phyloP scores from a whole-genome alignment of 2,329 filamentous ascomycete genomes.

The Alternaria brassicicola region DNA sequence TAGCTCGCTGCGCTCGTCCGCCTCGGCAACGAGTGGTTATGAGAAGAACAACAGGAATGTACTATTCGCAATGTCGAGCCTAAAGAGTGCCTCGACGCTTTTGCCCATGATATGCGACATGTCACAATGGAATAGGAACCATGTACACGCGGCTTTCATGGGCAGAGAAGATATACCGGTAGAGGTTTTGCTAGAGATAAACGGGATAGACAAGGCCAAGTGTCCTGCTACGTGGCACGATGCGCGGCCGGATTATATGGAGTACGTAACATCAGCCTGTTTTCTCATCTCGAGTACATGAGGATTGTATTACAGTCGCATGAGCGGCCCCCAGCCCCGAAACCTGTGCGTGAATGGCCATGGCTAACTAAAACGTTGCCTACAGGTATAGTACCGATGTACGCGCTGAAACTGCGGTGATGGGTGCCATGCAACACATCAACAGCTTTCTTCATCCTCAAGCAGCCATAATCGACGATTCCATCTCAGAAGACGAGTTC shows the following conservation, averaged over 20 bases:
- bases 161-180: conserved; percentile 73
- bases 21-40: conserved; percentile 61
- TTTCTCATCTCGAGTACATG: no score
- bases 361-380: neutral
- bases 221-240: conserved; percentile 75
- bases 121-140: conserved; percentile 69
- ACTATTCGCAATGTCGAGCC: conserved; percentile 76
- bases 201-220: conserved; percentile 70
- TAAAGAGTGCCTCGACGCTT: conserved; percentile 73
- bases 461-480: conserved; percentile 74
- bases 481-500: conserved; percentile 68
- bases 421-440: conserved; percentile 73
- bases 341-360: neutral
- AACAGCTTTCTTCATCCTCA: conserved; percentile 77
- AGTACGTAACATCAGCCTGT: conserved; percentile 36
- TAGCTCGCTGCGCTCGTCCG: conserved; percentile 63
- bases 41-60: conserved; percentile 69
- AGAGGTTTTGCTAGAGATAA: conserved; percentile 73
- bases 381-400: conserved; percentile 65
- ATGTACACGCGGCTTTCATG: conserved; percentile 82
- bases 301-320: neutral
- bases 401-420: conserved; percentile 69
- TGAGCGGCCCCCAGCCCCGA: neutral
- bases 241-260: conserved; percentile 75
- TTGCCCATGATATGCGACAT: conserved; percentile 88